phyloP scores from a whole-genome alignment of 2,329 filamentous ascomycete species.

The Aphanoascus verrucosus region DNA sequence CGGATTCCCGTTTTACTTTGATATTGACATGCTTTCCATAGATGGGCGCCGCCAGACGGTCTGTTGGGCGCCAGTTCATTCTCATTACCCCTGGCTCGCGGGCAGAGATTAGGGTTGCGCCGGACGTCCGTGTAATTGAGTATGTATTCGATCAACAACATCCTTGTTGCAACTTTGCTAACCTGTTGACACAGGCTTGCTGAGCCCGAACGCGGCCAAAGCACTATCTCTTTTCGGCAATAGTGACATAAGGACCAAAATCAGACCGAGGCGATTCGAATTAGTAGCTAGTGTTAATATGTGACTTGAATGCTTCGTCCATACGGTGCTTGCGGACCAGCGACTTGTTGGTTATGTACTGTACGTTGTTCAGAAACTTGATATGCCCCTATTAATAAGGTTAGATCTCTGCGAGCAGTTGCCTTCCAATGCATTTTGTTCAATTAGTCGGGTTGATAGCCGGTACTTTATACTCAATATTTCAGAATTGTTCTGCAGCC shows the following conservation, averaged over 20 bases:
- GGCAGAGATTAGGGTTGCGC: constrained; percentile 37
- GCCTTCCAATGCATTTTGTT: too few relatives aligned
- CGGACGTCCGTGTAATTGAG: constrained; percentile 38
- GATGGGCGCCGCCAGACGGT: constrained; percentile 73
- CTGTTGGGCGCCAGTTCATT: constrained; percentile 87
- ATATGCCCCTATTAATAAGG: too few relatives aligned
- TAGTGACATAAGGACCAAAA: neutral
- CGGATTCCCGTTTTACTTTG: neutral
- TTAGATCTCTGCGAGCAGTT: too few relatives aligned
- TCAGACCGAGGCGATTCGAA: neutral
- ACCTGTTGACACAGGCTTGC: constrained; percentile 25
- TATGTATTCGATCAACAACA: constrained; percentile 19
- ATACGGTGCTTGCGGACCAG: too few relatives aligned
- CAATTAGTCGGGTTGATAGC: too few relatives aligned
- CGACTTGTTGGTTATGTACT: too few relatives aligned
- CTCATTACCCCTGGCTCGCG: constrained; percentile 91
- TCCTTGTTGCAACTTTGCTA: neutral
- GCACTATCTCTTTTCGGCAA: constrained; percentile 26
- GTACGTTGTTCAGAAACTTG: too few relatives aligned
- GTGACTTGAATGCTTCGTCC: too few relatives aligned
- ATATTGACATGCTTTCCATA: constrained; percentile 26
- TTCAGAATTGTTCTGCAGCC: too few relatives aligned
- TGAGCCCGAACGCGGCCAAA: constrained; percentile 37
- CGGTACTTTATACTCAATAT: too few relatives aligned
- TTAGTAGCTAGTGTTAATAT: too few relatives aligned